A percentile compares a stretch with the other conserved stretches of the same genome.
Evolutionary conservation across 2,329 filamentous ascomycete species (phyloP).

Genomic region (Penicillium hordei): DNA sequence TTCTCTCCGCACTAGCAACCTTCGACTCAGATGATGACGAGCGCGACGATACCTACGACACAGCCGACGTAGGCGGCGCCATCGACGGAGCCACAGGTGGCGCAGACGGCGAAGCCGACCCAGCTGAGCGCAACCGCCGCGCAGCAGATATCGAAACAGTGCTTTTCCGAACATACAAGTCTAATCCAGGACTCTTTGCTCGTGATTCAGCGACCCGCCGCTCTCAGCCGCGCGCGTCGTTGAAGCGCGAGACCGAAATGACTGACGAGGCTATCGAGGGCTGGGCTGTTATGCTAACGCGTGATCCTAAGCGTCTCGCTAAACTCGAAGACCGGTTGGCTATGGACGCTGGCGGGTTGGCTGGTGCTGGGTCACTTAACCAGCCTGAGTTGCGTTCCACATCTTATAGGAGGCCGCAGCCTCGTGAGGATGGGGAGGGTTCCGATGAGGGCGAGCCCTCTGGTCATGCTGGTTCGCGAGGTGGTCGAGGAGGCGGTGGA

Average conservation of each 20-base stretch:
- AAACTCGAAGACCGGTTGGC: constrained; percentile 70
- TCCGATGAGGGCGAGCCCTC: constrained; percentile 46
- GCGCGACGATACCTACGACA: constrained; percentile 93
- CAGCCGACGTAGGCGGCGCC: constrained; percentile 84
- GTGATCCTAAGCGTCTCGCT: constrained; percentile 68
- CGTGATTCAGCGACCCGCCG: constrained; percentile 70
- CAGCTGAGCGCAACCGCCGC: constrained; percentile 48
- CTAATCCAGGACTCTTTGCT: constrained; percentile 64
- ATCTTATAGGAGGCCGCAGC: constrained; percentile 55
- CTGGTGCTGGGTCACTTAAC: constrained; percentile 32
- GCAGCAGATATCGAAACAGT: constrained; percentile 60
- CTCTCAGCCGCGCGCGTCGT: constrained; percentile 58
- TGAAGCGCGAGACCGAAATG: constrained; percentile 80
- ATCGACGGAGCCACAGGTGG: constrained; percentile 62
- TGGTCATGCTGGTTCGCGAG: constrained; percentile 22
- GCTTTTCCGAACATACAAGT: constrained; percentile 71
- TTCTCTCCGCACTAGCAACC: constrained; percentile 79
- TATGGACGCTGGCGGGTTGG: constrained; percentile 58
- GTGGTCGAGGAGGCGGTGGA: constrained; percentile 49
- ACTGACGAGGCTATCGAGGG: constrained; percentile 93
- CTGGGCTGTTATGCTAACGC: constrained; percentile 81
- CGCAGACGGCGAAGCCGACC: constrained; percentile 53
- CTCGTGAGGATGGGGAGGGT: constrained; percentile 46
- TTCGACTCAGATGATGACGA: constrained; percentile 97
- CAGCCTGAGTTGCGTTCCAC: constrained; percentile 67